phyloP scores from a whole-genome alignment of 495 filamentous ascomycete species.

The Neurospora sublineolata region DNA sequence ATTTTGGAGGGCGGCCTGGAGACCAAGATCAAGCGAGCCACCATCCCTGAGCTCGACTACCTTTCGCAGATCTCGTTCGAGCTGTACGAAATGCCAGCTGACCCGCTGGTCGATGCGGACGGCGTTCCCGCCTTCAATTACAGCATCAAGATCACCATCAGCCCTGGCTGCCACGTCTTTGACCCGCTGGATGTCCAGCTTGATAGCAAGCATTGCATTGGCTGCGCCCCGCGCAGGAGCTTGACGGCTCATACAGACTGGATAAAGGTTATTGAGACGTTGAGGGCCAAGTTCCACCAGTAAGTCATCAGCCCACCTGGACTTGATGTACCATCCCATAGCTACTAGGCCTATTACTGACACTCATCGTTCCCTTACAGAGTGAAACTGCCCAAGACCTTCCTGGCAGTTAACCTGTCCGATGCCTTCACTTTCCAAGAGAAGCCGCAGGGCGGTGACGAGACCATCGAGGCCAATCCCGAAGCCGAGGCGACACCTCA shows the following conservation, averaged over 20 bases:
- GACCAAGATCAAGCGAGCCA: conserved; percentile 77
- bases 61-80: conserved; percentile 97
- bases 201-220: conserved; percentile 89
- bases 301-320: conserved; percentile 31
- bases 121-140: conserved; percentile 59
- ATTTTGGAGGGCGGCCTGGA: conserved; percentile 93
- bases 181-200: conserved; percentile 93
- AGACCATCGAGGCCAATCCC: neutral
- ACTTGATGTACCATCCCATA: neutral
- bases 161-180: conserved; percentile 88
- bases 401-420: conserved; percentile 82
- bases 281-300: conserved; percentile 90
- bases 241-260: conserved; percentile 88
- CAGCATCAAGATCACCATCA: conserved; percentile 90
- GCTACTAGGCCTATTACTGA: neutral
- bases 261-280: conserved; percentile 88
- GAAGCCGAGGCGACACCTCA: neutral
- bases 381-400: conserved; percentile 88
- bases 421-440: conserved; percentile 52
- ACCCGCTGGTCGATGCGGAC: conserved; percentile 34
- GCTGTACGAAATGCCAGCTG: conserved; percentile 85
- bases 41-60: conserved; percentile 94
- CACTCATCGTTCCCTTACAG: conserved; percentile 24
- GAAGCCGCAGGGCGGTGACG: conserved; percentile 27
- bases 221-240: conserved; percentile 76